These are phyloP conservation scores for Sordaria brevicollis DNA, from an alignment of 495 filamentous ascomycete genomes.

Conservation along the genomic window DNA sequence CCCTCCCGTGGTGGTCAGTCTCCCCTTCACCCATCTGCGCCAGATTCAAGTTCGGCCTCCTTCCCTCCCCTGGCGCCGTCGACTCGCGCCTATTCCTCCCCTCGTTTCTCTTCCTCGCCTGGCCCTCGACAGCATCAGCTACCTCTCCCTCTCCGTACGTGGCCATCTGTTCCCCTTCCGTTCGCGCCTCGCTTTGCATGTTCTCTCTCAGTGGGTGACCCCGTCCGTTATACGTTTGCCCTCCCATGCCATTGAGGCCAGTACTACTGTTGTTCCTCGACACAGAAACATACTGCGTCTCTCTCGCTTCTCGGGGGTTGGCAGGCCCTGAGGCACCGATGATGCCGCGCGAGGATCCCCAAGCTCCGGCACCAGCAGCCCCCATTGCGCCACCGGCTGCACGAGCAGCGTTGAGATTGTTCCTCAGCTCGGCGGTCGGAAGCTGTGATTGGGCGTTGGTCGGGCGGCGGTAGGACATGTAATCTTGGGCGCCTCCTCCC, in stretches of 20 bases:
- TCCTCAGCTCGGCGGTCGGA: neutral
- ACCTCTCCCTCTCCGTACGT: constrained; percentile 45
- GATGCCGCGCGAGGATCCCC: constrained; percentile 22
- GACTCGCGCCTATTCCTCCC: neutral
- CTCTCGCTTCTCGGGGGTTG: constrained; percentile 7
- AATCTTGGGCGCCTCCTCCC: constrained; percentile 8
- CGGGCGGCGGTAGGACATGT: constrained; percentile 14
- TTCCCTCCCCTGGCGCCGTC: neutral
- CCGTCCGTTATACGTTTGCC: neutral
- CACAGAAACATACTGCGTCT: constrained; percentile 1
- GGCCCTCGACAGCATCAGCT: constrained; percentile 35
- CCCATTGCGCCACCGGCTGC: constrained; percentile 10
- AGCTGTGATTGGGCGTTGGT: neutral
- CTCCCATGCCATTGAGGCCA: neutral
- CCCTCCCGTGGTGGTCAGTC: neutral
- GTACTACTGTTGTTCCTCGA: neutral
- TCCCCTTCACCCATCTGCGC: neutral
- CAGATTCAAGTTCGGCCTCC: neutral
- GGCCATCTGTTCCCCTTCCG: constrained; percentile 48
- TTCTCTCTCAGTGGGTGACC: neutral
- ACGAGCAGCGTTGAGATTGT: constrained; percentile 5
- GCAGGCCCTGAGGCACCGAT: constrained; percentile 18
- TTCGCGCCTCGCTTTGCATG: constrained; percentile 14
- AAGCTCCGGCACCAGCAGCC: constrained; percentile 14
- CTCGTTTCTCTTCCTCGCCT: constrained; percentile 16